Base-by-base conservation (phyloP, 257 asterid genomes). In the Solanum peruvianum region DNA sequence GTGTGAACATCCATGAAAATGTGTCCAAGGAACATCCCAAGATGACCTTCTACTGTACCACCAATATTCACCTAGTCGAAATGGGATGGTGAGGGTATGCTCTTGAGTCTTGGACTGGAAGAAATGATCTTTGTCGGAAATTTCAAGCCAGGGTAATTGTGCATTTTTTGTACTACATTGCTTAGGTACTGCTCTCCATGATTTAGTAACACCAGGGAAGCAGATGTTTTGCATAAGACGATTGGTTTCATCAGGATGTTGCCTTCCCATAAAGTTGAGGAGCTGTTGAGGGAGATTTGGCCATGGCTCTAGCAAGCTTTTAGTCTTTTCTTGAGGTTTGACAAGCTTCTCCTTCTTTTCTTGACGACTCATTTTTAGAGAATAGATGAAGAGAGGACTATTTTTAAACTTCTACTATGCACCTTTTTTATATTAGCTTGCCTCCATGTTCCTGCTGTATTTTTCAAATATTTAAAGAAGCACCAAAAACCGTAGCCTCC, bases 1-100 rank as follows among this genome's bases (percentile, higher is more conserved):
- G 4, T 85, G 89, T 6, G 87, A 87, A 70, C 86, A 85, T 33
- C 86, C 88, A 81, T 41, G 78, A 84, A 87, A 87, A 80, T 81
- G 44, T 7, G 66, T 42, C 23, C 86, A 44, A 56, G 25, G n/a
- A 58, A 0, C 44, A 15, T n/a, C 29, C 69, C 45, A 20, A 20
- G 64, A 85, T 21, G 21, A 0, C n/a, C 33, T 56, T 82, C 69
- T n/a, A 6, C 42, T 5, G 4, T 3, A 62, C 80, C 86, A 86
- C 39, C 21, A 10, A 11, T 77, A 76, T 67, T 15, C 56, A 73
- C 87, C 87, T 52, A 35, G 84, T 82, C 84, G 81, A 81, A 80
- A 76, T 29, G 62, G 64, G 82, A 90, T 81, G 85, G 35, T 81
- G 82, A 86, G 62, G 31, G 31, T 44, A 64, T 78, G 81, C 49